Evolutionary conservation across 2,329 filamentous ascomycete genomes (phyloP).

Genomic region (Fusarium secorum): DNA sequence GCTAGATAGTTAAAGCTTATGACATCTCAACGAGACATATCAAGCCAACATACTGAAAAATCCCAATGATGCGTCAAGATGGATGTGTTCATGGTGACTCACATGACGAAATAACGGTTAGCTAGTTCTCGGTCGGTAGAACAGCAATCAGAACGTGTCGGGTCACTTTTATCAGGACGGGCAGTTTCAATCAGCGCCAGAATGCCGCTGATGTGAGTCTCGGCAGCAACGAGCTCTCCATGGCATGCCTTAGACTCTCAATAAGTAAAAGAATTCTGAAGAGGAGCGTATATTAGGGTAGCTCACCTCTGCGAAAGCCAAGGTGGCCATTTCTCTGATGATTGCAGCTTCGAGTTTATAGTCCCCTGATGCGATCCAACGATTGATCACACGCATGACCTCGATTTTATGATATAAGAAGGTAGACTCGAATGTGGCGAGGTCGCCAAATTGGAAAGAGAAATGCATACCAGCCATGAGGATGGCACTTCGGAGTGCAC

Average conservation of each 20-base stretch:
- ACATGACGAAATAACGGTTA: conserved; percentile 9
- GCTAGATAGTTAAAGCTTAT: too few relatives aligned
- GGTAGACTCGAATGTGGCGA: neutral
- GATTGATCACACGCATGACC: conserved; percentile 4
- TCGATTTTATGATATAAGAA: conserved; percentile 14
- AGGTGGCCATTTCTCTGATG: conserved; percentile 6
- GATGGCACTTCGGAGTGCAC: neutral
- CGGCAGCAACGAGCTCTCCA: neutral
- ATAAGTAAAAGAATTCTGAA: rapidly evolving
- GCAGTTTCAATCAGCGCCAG: conserved; percentile 9
- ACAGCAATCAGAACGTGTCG: neutral
- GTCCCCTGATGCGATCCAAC: neutral
- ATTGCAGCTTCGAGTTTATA: neutral
- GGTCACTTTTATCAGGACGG: neutral
- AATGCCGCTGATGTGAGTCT: conserved; percentile 10
- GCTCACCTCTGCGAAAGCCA: conserved; percentile 12
- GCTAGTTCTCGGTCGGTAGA: neutral
- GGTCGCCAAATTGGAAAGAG: conserved; percentile 1
- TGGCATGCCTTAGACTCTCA: neutral
- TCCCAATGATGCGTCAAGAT: rapidly evolving
- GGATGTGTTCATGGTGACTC: rapidly evolving
- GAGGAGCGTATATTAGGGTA: rapidly evolving
- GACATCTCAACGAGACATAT: too few relatives aligned
- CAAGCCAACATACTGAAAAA: too few relatives aligned
- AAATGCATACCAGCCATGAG: conserved; percentile 18